A percentile compares a stretch with the other conserved stretches of the same genome.
Evolutionary conservation across 2,329 filamentous ascomycete genomes (phyloP).

Genomic region (Alternaria novae-zelandiae): DNA sequence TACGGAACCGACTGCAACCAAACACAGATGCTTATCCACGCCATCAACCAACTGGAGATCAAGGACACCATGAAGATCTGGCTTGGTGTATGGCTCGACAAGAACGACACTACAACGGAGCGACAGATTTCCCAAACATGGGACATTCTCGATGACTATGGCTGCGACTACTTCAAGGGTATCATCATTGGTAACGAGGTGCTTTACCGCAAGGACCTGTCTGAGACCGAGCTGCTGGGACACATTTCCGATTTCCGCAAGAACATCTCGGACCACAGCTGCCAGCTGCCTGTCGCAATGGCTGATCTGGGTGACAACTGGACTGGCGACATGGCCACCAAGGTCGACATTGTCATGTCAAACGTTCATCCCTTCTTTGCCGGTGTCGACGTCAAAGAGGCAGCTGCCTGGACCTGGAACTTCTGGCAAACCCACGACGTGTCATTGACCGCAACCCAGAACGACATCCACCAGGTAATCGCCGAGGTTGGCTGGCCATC

Average conservation of each 20-base stretch:
- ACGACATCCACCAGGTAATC: slow-evolving; percentile 72
- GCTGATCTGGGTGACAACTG: slow-evolving; percentile 91
- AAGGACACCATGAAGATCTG: slow-evolving; percentile 79
- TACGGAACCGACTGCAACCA: slow-evolving; percentile 99
- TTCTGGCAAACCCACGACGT: slow-evolving; percentile 81
- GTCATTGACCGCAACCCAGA: slow-evolving; percentile 60
- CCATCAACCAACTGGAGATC: slow-evolving; percentile 76
- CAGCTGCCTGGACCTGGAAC: slow-evolving; percentile 78
- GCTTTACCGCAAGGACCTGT: slow-evolving; percentile 70
- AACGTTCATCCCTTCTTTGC: slow-evolving; percentile 98
- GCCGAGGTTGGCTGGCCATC: slow-evolving; percentile 92
- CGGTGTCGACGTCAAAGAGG: slow-evolving; percentile 70
- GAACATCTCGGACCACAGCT: slow-evolving; percentile 69
- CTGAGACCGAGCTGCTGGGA: slow-evolving; percentile 65
- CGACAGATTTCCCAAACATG: slow-evolving; percentile 87
- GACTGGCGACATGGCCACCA: slow-evolving; percentile 70
- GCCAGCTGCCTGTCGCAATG: slow-evolving; percentile 80
- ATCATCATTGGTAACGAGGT: slow-evolving; percentile 70
- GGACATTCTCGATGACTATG: slow-evolving; percentile 70
- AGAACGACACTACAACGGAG: slow-evolving; percentile 79
- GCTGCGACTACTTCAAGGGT: slow-evolving; percentile 64
- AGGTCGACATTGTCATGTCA: slow-evolving; percentile 89
- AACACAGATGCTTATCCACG: slow-evolving; percentile 88
- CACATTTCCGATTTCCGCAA: slow-evolving; percentile 71
- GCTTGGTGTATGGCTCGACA: slow-evolving; percentile 93